phyloP scores from a whole-genome alignment of 345 rosid species.

The Citrus australasica region DNA sequence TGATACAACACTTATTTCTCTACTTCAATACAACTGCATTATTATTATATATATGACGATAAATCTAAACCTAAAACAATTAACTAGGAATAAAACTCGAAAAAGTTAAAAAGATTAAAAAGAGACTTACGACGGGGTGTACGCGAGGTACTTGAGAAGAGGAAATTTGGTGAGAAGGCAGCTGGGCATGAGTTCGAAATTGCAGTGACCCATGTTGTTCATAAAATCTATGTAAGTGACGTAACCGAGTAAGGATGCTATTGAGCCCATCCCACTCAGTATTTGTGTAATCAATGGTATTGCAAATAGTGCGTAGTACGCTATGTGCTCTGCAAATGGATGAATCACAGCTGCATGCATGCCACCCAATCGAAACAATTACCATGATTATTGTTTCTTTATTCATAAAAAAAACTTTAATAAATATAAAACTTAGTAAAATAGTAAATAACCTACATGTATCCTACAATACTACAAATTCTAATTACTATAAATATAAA shows the following conservation, averaged over 20 bases:
- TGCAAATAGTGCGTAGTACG: constrained; percentile 44
- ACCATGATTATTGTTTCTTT: background rate
- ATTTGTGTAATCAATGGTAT: constrained; percentile 33
- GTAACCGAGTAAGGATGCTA: constrained; percentile 25
- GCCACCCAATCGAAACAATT: background rate
- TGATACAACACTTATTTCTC: no score
- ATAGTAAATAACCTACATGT: no score
- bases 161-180: constrained; percentile 37
- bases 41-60: no score
- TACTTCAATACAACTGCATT: no score
- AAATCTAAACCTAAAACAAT: no score
- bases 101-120: no score
- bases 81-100: background rate
- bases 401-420: no score
- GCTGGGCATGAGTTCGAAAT: constrained; percentile 43
- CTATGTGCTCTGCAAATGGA: constrained; percentile 37
- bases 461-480: no score
- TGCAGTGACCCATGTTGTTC: constrained; percentile 62
- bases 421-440: no score
- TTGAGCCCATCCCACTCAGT: constrained; percentile 32
- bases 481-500: no score
- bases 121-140: constrained; percentile 49
- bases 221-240: constrained; percentile 43
- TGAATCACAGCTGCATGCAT: constrained; percentile 54
- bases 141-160: constrained; percentile 42